Conservation (phyloP, 176 grass and related monocot species). For the Ensete ventricosum region DNA sequence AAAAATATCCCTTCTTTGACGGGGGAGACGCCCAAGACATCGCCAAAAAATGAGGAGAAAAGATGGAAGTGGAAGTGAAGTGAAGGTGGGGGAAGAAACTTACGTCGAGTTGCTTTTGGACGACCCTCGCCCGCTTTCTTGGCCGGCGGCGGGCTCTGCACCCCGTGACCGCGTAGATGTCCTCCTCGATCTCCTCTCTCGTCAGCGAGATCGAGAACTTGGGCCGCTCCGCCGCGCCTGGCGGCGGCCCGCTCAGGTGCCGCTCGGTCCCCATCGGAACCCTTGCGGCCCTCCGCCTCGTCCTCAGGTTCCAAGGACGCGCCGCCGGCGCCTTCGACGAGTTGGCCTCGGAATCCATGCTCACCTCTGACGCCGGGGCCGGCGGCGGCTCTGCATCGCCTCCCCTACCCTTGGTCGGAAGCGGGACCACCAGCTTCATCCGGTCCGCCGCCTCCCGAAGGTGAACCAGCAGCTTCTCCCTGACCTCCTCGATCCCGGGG, state of each 20-base stretch:
- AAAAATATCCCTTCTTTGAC: no score
- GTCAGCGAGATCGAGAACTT: slow-evolving; percentile 64
- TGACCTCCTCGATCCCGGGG: slow-evolving; percentile 28
- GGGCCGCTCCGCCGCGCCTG: slow-evolving; percentile 21
- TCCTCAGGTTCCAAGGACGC: slow-evolving; percentile 49
- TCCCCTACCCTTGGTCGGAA: not conserved
- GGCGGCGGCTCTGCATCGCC: not conserved
- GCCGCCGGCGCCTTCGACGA: not conserved
- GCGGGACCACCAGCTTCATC: slow-evolving; percentile 18
- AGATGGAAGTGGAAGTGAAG: not conserved
- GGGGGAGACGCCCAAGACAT: no score
- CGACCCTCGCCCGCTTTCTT: slow-evolving; percentile 37
- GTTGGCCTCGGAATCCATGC: not conserved
- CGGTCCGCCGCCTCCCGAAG: slow-evolving; percentile 31
- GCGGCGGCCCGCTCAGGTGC: slow-evolving; percentile 17
- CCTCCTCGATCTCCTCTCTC: slow-evolving; percentile 85
- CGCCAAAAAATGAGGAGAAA: not conserved
- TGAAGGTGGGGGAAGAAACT: slow-evolving; percentile 14
- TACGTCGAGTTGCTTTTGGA: slow-evolving; percentile 92
- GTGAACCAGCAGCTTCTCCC: slow-evolving; percentile 26
- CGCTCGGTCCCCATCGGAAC: not conserved
- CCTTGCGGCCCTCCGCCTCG: slow-evolving; percentile 20
- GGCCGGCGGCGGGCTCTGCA: slow-evolving; percentile 67
- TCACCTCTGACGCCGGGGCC: not conserved
- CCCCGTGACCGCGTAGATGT: slow-evolving; percentile 79